A percentile compares a stretch with the other conserved stretches of the same genome.
Evolutionary conservation across 1,139 yeast species (phyloP).

Genomic region (Nakaseomyces glabratus): DNA sequence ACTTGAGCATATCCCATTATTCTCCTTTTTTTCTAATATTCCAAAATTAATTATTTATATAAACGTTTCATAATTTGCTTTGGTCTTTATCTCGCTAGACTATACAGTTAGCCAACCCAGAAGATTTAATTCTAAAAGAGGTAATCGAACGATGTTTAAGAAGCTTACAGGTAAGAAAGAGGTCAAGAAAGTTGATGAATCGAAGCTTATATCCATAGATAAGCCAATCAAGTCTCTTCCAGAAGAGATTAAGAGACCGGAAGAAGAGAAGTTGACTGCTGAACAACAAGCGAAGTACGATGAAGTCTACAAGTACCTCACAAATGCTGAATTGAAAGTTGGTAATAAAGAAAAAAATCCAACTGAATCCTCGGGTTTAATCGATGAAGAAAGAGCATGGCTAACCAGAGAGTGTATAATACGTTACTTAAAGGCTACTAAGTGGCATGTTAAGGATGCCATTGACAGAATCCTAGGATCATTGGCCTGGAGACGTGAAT

Average conservation of each 20-base stretch:
- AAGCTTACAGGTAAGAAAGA: constrained; percentile 27
- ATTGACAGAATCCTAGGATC: constrained; percentile 67
- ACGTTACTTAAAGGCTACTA: constrained; percentile 82
- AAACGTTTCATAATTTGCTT: too few relatives aligned
- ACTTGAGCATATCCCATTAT: too few relatives aligned
- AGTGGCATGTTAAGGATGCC: constrained; percentile 70
- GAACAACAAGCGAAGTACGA: constrained; percentile 52
- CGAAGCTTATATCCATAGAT: constrained; percentile 21
- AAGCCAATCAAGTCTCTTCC: constrained; percentile 51
- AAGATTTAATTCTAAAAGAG: background rate
- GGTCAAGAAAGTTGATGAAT: constrained; percentile 15
- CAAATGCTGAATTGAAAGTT: constrained; percentile 36
- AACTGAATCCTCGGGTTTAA: constrained; percentile 33
- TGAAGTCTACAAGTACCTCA: constrained; percentile 51
- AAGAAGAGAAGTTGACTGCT: constrained; percentile 38
- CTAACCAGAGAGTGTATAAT: constrained; percentile 79
- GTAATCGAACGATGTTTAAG: constrained; percentile 19
- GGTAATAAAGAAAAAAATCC: constrained; percentile 35
- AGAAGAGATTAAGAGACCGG: constrained; percentile 42
- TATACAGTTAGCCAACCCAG: too few relatives aligned
- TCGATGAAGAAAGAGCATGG: constrained; percentile 74
- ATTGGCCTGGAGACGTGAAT: constrained; percentile 83
- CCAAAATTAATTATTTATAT: too few relatives aligned
- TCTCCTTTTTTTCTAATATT: too few relatives aligned
- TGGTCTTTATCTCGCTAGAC: too few relatives aligned